phyloP scores from a whole-genome alignment of 2,329 filamentous ascomycete species.

The Didymella lethalis region DNA sequence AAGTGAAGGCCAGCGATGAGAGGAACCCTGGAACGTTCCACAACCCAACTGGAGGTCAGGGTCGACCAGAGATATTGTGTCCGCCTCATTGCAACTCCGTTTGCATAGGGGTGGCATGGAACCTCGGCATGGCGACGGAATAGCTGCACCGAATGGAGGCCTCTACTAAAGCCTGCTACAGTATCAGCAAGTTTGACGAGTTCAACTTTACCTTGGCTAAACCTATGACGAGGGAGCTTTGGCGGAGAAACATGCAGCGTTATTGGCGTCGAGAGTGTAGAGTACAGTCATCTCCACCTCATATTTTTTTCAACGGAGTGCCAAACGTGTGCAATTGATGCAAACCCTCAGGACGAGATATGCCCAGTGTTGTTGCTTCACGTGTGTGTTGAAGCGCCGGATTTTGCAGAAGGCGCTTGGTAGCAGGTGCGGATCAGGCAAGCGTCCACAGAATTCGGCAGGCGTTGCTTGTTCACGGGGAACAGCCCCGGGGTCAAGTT shows the following conservation, averaged over 20 bases:
- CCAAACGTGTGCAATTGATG: not conserved
- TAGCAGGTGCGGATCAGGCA: not conserved
- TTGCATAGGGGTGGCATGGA: not conserved
- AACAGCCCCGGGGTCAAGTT: not conserved
- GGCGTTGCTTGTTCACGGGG: not conserved
- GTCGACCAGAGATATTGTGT: not conserved
- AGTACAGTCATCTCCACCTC: not conserved
- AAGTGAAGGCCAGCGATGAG: constrained; percentile 5
- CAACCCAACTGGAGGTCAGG: not conserved
- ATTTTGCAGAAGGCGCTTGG: not conserved
- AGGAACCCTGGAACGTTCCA: not conserved
- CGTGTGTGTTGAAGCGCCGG: not conserved
- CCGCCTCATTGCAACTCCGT: not conserved
- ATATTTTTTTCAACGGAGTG: not conserved
- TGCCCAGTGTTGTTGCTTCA: not conserved
- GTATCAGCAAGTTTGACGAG: not conserved
- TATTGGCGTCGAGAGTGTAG: not conserved
- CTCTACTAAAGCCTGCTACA: not conserved
- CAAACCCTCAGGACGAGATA: not conserved
- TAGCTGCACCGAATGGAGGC: not conserved
- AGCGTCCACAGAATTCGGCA: not conserved
- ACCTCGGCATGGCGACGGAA: not conserved
- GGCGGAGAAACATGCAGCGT: not conserved
- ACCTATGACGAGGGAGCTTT: not conserved
- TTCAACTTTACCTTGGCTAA: not conserved